Conservation (phyloP, 352 stramenopile genomes). For the Aphanomyces cochlioides region DNA sequence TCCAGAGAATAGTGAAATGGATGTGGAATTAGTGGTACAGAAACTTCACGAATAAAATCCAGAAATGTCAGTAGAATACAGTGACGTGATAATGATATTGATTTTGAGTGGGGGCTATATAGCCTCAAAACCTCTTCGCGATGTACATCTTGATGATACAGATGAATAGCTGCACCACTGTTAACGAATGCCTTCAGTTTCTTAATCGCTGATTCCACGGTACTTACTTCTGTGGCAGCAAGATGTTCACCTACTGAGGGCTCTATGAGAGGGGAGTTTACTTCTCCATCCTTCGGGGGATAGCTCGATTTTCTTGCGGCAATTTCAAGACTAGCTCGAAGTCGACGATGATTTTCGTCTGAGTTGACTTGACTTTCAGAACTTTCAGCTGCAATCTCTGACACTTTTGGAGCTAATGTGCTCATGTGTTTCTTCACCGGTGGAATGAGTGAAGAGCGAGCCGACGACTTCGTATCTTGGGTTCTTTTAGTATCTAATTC, state of each 20-base stretch:
- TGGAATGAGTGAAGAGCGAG: too few relatives aligned
- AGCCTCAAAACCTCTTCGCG: conserved; percentile 13
- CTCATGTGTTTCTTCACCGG: background rate
- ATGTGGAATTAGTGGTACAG: conserved; percentile 2
- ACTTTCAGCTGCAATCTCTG: background rate
- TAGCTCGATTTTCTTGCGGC: conserved; percentile 12
- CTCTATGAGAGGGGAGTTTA: background rate
- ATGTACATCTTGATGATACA: conserved; percentile 17
- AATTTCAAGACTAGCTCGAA: conserved; percentile 18
- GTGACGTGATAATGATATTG: conserved; percentile 24
- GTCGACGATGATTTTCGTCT: conserved; percentile 18
- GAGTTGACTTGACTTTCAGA: background rate
- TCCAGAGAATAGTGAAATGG: conserved; percentile 13
- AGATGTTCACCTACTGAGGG: background rate
- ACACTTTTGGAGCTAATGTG: background rate
- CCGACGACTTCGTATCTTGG: too few relatives aligned
- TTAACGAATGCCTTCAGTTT: conserved; percentile 23
- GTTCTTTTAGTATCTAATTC: too few relatives aligned
- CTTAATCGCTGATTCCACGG: conserved; percentile 10
- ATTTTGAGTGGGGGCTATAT: conserved; percentile 11
- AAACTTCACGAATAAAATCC: background rate
- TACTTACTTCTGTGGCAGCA: background rate
- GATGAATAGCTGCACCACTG: conserved; percentile 10
- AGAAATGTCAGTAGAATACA: conserved; percentile 19
- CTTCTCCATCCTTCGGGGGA: background rate